Percentiles rank a stretch among this genome's conserved stretches.
Conservation (phyloP, 2,329 filamentous ascomycete species). For the Chalara sp. region DNA sequence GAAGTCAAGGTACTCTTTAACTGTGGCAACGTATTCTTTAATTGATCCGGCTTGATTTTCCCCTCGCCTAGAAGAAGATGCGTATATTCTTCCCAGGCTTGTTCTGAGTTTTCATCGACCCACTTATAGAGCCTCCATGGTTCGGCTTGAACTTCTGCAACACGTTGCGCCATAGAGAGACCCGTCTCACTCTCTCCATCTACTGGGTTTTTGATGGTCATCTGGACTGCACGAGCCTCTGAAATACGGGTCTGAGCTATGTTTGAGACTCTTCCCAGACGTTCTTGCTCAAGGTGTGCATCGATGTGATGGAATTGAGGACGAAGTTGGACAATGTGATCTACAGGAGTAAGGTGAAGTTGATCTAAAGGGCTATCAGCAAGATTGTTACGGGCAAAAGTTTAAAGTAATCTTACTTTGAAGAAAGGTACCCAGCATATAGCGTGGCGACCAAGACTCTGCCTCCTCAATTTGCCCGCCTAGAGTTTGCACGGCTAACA, state of each 20-base stretch:
- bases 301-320: constrained; percentile 93
- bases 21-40: constrained; percentile 16
- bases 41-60: constrained; percentile 10
- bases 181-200: constrained; percentile 59
- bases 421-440: constrained; percentile 90
- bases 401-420: constrained; percentile 52
- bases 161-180: constrained; percentile 67
- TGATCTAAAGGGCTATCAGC: constrained; percentile 49
- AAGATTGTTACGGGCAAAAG: not conserved
- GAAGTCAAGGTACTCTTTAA: constrained; percentile 49
- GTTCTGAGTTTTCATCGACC: constrained; percentile 71
- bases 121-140: constrained; percentile 75
- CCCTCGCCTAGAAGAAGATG: constrained; percentile 49
- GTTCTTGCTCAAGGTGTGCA: constrained; percentile 63
- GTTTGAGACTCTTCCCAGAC: constrained; percentile 31
- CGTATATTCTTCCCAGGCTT: constrained; percentile 71
- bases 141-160: constrained; percentile 75
- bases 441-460: constrained; percentile 53
- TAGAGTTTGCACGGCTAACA: constrained; percentile 75
- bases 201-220: constrained; percentile 73
- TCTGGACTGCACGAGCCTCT: constrained; percentile 72
- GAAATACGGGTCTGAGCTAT: constrained; percentile 17
- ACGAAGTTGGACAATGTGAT: constrained; percentile 79
- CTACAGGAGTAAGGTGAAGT: constrained; percentile 78
- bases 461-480: constrained; percentile 71